Evolutionary conservation across 169 alveolate genomes (phyloP), one percentile per base, ranked within the genome.

Genomic region (Plasmodium chabaudi): DNA sequence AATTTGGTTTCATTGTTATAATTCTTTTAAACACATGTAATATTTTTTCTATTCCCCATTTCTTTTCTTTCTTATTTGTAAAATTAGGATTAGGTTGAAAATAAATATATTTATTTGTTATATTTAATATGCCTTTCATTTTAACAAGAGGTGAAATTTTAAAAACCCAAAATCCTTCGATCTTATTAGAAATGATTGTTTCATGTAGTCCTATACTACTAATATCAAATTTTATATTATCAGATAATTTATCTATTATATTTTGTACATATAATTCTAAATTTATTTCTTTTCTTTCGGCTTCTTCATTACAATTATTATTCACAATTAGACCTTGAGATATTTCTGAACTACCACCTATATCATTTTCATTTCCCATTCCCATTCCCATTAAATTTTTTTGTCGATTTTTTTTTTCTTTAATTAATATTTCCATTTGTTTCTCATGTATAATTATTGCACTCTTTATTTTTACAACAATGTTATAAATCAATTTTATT

Each of bases 51-150:
- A 92, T 56, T 23, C 93, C 87, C 53, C 95, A 93, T 67, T 95
- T 91, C 39, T 95, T 95, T 67, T 88, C 95, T 10, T 93, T 88
- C 59, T 94, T 94, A 68, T 94, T 92, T 9, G 97, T 93, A 74
- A 94, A 95, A 77, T 95, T 95, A 0, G 97, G 97, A 79, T 92
- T 75, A 2, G 95, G 94, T 64, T 95, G 94, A 68, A 95, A 95
- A 61, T 94, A 95, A 25, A 95, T 77, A 34, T 94, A 95, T 21
- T 93, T 88, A 61, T 93, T 92, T 49, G 96, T 92, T 59, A 95
- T 69, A 39, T 94, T 96, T 42, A 93, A 87, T 49, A 94, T 72
- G 10, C 97, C 97, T 53, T 96, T 94, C 44, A 93, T 94, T 55
- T 95, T 89, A 27, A 94, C 87, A 88, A 95, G 91, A 1, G 96